phyloP scores from a whole-genome alignment of 352 stramenopile genomes.

The Globisporangium nagaii region DNA sequence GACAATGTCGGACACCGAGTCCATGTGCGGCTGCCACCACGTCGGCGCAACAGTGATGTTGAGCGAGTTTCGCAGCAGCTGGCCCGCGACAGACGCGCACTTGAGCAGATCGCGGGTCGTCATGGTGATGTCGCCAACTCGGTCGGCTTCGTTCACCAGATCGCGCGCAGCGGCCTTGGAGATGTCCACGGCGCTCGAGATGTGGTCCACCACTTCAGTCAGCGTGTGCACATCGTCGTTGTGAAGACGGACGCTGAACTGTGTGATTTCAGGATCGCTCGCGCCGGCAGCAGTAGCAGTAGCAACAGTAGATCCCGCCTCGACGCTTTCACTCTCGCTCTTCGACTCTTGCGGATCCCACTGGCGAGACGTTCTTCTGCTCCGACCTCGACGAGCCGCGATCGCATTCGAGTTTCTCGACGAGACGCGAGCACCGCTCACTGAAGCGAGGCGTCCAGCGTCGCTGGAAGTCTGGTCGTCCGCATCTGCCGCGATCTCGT shows the following conservation, averaged over 20 bases:
- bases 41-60: slow-evolving; percentile 63
- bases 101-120: slow-evolving; percentile 35
- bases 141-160: slow-evolving; percentile 56
- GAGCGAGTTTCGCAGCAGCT: slow-evolving; percentile 52
- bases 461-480: background rate
- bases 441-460: background rate
- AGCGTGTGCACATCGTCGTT: slow-evolving; percentile 83
- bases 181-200: slow-evolving; percentile 48
- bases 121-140: slow-evolving; percentile 46
- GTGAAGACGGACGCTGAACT: slow-evolving; percentile 68
- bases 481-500: slow-evolving; percentile 22
- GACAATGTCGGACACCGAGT: slow-evolving; percentile 39
- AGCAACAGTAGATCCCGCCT: background rate
- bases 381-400: slow-evolving; percentile 10
- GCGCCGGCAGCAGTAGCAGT: background rate
- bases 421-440: background rate
- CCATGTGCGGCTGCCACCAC: slow-evolving; percentile 70
- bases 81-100: slow-evolving; percentile 39
- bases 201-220: slow-evolving; percentile 63
- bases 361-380: slow-evolving; percentile 8
- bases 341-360: slow-evolving; percentile 16
- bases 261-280: slow-evolving; percentile 9
- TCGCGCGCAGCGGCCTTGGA: slow-evolving; percentile 43
- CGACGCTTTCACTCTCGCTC: slow-evolving; percentile 6
- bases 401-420: slow-evolving; percentile 10